phyloP scores from a whole-genome alignment of 78 protist species.

The Acrasis kona region DNA sequence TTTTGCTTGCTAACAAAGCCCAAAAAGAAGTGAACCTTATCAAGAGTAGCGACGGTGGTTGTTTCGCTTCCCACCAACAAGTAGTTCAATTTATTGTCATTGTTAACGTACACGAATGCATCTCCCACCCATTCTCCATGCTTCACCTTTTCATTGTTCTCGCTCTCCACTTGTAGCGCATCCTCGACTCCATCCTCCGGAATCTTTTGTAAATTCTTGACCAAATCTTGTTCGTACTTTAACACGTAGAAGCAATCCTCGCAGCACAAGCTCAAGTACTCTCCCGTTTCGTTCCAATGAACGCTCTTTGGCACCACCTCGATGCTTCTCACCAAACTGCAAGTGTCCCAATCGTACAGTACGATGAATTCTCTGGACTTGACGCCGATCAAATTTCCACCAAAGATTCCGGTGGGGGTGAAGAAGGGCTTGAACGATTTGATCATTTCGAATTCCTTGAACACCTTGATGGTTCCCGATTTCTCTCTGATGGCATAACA shows the following conservation, averaged over 20 bases:
- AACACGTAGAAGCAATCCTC: conserved; percentile 77
- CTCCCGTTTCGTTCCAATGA: conserved; percentile 81
- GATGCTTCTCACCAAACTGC: conserved; percentile 72
- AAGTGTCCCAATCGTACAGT: conserved; percentile 92
- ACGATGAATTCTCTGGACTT: conserved; percentile 11
- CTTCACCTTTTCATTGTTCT: conserved; percentile 32
- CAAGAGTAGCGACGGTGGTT: conserved; percentile 74
- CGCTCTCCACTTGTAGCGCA: conserved; percentile 80
- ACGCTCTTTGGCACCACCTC: conserved; percentile 76
- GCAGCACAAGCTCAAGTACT: conserved; percentile 39
- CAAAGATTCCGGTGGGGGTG: conserved; percentile 77
- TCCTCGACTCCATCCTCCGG: conserved; percentile 82
- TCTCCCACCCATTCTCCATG: conserved; percentile 89
- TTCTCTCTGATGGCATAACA: conserved; percentile 41
- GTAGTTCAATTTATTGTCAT: conserved; percentile 73
- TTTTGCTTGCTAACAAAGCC: conserved; percentile 76
- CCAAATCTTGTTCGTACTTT: conserved; percentile 54
- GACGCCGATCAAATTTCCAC: conserved; percentile 85
- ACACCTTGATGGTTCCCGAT: conserved; percentile 51
- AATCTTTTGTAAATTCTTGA: conserved; percentile 14
- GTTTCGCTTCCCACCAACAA: conserved; percentile 88
- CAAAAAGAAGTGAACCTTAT: conserved; percentile 48
- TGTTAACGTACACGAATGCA: conserved; percentile 86
- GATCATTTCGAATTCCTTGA: conserved; percentile 77
- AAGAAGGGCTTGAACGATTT: conserved; percentile 45